A percentile compares a stretch with the other conserved stretches of the same genome.
Evolutionary conservation across 352 stramenopile species (phyloP).

Genomic region (Peronospora belbahrii): DNA sequence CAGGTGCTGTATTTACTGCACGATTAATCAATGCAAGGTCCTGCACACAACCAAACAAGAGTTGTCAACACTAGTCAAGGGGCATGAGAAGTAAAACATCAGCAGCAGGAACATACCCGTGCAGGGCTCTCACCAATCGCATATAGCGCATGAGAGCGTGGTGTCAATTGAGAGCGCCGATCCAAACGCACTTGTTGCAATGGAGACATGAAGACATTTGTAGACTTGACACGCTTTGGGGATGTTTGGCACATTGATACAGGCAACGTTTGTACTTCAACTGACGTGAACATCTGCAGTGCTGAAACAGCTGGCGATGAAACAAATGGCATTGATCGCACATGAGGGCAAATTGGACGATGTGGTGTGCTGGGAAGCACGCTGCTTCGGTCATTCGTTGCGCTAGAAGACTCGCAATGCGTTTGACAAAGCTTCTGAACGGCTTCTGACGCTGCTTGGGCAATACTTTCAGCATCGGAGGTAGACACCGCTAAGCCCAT

Average conservation of each 20-base stretch:
- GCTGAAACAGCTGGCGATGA: slow-evolving; percentile 38
- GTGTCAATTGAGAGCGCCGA: slow-evolving; percentile 61
- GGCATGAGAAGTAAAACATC: not conserved
- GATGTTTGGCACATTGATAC: slow-evolving; percentile 72
- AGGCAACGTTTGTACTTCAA: slow-evolving; percentile 72
- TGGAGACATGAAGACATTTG: slow-evolving; percentile 84
- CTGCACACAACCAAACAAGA: slow-evolving; percentile 19
- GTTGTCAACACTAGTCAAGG: not conserved
- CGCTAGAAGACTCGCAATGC: not conserved
- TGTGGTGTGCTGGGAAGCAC: slow-evolving; percentile 45
- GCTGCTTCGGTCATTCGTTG: slow-evolving; percentile 10
- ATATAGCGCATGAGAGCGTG: slow-evolving; percentile 75
- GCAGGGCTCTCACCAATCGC: slow-evolving; percentile 82
- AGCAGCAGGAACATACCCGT: slow-evolving; percentile 35
- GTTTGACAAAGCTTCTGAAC: slow-evolving; percentile 43
- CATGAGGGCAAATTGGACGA: slow-evolving; percentile 16
- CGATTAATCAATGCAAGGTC: slow-evolving; percentile 71
- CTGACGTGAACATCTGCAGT: slow-evolving; percentile 52
- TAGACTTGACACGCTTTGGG: slow-evolving; percentile 66
- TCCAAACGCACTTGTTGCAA: slow-evolving; percentile 69
- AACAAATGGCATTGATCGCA: slow-evolving; percentile 33
- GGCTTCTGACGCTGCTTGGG: slow-evolving; percentile 55
- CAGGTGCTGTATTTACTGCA: slow-evolving; percentile 46
- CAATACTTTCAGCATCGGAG: slow-evolving; percentile 76
- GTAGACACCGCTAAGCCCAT: slow-evolving; percentile 41